phyloP scores from a whole-genome alignment of 495 filamentous ascomycete genomes.

The Aspergillus biplanus region DNA sequence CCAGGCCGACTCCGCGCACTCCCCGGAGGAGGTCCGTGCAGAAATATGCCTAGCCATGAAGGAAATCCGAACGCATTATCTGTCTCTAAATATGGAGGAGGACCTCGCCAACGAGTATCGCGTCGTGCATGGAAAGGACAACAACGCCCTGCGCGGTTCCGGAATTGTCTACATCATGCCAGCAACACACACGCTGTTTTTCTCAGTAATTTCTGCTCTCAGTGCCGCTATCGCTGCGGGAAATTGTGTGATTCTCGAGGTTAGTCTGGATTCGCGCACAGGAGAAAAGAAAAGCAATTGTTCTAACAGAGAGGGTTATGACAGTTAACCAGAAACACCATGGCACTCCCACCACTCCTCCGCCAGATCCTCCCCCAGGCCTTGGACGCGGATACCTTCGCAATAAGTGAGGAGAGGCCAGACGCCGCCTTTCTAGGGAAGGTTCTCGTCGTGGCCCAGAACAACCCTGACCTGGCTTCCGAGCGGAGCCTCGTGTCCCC shows the following conservation, averaged over 20 bases:
- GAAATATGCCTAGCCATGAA: constrained; percentile 47
- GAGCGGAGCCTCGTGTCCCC: constrained; percentile 35
- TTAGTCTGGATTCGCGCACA: constrained; percentile 20
- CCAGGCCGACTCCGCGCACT: constrained; percentile 38
- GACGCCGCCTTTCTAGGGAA: constrained; percentile 28
- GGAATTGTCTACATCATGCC: constrained; percentile 59
- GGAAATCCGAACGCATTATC: constrained; percentile 49
- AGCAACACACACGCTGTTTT: constrained; percentile 51
- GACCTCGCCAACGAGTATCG: constrained; percentile 52
- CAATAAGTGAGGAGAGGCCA: constrained; percentile 31
- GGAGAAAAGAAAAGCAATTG: neutral
- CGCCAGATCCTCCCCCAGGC: constrained; percentile 42
- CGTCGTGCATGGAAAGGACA: constrained; percentile 48
- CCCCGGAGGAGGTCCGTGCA: constrained; percentile 40
- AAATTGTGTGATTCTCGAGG: constrained; percentile 57
- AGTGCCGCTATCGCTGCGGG: constrained; percentile 55
- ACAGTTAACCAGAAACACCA: constrained; percentile 43
- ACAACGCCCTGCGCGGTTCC: constrained; percentile 28
- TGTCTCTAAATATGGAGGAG: constrained; percentile 38
- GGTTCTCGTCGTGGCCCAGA: constrained; percentile 26
- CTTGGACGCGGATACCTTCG: constrained; percentile 51
- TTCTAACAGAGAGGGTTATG: neutral
- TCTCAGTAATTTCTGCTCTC: constrained; percentile 48
- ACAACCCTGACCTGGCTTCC: constrained; percentile 11
- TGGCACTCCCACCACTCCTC: constrained; percentile 37